Conservation (phyloP, 176 grass and related monocot species). For the Triticum monococcum region DNA sequence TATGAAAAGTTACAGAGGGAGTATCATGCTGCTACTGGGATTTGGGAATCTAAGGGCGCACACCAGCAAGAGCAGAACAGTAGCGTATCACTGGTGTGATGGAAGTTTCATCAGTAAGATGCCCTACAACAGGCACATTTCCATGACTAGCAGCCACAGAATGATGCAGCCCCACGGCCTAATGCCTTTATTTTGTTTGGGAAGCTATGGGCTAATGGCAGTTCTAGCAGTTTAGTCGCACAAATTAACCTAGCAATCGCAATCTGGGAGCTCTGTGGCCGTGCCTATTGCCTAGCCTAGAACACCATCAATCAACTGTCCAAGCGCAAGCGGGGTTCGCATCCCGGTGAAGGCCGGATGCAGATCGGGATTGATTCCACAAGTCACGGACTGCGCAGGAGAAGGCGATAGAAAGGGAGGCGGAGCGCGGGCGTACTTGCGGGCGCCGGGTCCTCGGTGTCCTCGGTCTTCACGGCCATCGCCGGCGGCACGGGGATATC, state of each 20-base stretch:
- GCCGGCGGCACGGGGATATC: conserved; percentile 71
- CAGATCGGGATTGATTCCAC: not conserved
- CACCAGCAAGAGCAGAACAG: not conserved
- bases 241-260: not conserved
- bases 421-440: conserved; percentile 45
- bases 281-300: not conserved
- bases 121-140: too few species aligned
- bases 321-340: not conserved
- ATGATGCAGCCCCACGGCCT: not conserved
- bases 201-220: not conserved
- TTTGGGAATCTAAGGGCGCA: not conserved
- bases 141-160: too few species aligned
- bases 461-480: conserved; percentile 72
- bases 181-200: not conserved
- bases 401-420: not conserved
- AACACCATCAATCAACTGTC: not conserved
- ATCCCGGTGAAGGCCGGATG: not conserved
- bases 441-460: conserved; percentile 58
- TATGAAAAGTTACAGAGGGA: not conserved
- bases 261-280: not conserved
- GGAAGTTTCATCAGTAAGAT: too few species aligned
- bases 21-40: not conserved
- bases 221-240: not conserved
- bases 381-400: not conserved
- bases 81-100: too few species aligned